phyloP scores from a whole-genome alignment of 768 basidiomycete genomes.

The Royoungia palumana region DNA sequence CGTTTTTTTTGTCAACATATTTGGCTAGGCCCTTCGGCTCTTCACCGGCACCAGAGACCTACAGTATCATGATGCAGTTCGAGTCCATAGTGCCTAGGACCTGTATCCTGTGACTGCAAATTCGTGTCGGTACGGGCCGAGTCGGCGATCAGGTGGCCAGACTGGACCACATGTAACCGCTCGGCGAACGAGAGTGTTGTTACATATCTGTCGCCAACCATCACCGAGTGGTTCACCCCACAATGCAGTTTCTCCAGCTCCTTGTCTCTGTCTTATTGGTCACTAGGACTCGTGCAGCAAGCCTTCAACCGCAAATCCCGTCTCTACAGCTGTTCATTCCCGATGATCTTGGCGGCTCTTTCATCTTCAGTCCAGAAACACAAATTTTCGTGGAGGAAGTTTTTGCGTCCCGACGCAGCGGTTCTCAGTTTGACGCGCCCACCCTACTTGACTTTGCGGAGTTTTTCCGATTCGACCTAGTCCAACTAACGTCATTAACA shows the following conservation, averaged over 20 bases:
- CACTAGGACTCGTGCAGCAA: background rate
- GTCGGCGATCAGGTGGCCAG: no score
- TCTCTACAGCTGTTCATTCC: slow-evolving; percentile 34
- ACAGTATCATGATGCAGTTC: no score
- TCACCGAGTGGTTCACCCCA: no score
- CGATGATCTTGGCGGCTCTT: slow-evolving; percentile 18
- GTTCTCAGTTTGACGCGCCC: slow-evolving; percentile 22
- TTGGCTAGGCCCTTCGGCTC: no score
- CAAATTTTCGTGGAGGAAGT: slow-evolving; percentile 36
- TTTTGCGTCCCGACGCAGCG: slow-evolving; percentile 11
- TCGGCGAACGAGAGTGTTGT: no score
- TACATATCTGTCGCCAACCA: no score
- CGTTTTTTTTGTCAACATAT: no score
- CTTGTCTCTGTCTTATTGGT: background rate
- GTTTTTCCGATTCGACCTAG: slow-evolving; percentile 36
- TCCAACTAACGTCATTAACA: slow-evolving; percentile 28
- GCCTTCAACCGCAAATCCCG: slow-evolving; percentile 34
- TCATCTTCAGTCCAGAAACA: slow-evolving; percentile 29
- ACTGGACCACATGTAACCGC: no score
- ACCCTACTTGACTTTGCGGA: slow-evolving; percentile 35
- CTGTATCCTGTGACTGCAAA: no score
- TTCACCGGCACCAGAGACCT: no score
- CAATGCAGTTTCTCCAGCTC: slow-evolving; percentile 1
- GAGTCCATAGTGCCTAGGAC: no score
- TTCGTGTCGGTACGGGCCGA: no score